phyloP scores from a whole-genome alignment of 352 stramenopile species.

The Pythium rhizo-oryzae region DNA sequence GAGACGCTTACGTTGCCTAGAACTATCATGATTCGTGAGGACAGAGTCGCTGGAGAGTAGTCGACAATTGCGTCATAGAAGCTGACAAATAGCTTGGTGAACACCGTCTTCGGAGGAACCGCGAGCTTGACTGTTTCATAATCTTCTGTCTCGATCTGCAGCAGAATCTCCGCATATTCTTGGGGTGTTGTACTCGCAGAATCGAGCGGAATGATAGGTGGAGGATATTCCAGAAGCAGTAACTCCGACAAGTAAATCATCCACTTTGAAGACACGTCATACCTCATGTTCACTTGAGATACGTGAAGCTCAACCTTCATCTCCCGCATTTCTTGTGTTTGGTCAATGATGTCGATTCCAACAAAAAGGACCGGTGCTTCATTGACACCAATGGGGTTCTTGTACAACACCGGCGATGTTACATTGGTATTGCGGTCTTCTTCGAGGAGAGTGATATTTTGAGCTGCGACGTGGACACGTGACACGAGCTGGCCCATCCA shows the following conservation, averaged over 20 bases:
- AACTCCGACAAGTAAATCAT: conserved; percentile 77
- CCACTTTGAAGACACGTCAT: conserved; percentile 84
- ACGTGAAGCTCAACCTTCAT: conserved; percentile 89
- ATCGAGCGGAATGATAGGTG: conserved; percentile 83
- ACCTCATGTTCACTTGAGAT: conserved; percentile 81
- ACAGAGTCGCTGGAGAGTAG: conserved; percentile 66
- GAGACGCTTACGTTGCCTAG: conserved; percentile 76
- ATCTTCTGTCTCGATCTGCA: conserved; percentile 30
- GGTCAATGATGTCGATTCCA: conserved; percentile 74
- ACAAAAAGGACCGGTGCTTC: conserved; percentile 80
- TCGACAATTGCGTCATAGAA: conserved; percentile 84
- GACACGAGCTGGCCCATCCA: conserved; percentile 86
- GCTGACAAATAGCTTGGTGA: conserved; percentile 89
- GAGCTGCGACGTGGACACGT: conserved; percentile 65
- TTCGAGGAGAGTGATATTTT: conserved; percentile 80
- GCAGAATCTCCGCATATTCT: conserved; percentile 49
- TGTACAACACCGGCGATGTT: conserved; percentile 75
- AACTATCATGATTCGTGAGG: conserved; percentile 74
- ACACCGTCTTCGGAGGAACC: conserved; percentile 76
- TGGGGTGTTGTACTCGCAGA: conserved; percentile 63
- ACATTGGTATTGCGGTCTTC: conserved; percentile 48
- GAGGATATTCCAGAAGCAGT: conserved; percentile 79
- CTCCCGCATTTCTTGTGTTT: conserved; percentile 88
- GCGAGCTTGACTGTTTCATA: conserved; percentile 71
- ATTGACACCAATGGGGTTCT: conserved; percentile 78